Evolutionary conservation across 1,284 basidiomycete species (phyloP).

Genomic region (Singerocomus inundabilis): DNA sequence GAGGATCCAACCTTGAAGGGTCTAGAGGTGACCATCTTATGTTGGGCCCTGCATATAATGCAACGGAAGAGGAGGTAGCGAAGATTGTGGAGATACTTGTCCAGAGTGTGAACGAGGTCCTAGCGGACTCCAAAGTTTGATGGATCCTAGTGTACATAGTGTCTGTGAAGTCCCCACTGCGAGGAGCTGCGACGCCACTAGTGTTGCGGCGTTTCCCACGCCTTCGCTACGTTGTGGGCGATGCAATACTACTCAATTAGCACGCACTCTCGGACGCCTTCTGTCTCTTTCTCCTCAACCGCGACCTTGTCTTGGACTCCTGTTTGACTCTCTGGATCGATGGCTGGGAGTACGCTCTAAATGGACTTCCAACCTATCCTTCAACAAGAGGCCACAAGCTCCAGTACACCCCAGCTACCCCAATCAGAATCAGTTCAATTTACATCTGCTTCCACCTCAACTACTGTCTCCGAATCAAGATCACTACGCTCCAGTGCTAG

Average conservation of each 20-base stretch:
- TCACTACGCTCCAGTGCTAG: slow-evolving; percentile 69
- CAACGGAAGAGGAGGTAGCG: slow-evolving; percentile 63
- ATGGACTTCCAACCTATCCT: slow-evolving; percentile 77
- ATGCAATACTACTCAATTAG: slow-evolving; percentile 32
- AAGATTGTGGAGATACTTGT: slow-evolving; percentile 64
- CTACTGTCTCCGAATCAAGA: slow-evolving; percentile 43
- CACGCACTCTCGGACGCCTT: slow-evolving; percentile 15
- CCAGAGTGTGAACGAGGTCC: slow-evolving; percentile 59
- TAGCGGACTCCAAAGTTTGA: slow-evolving; percentile 34
- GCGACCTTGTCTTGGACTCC: slow-evolving; percentile 27
- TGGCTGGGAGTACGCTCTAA: slow-evolving; percentile 81
- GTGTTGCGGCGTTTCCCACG: slow-evolving; percentile 29
- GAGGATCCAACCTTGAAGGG: slow-evolving; percentile 67
- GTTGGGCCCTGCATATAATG: slow-evolving; percentile 73
- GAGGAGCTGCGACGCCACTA: slow-evolving; percentile 11
- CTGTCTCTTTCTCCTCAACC: slow-evolving; percentile 29
- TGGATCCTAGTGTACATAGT: neutral
- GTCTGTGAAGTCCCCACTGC: neutral
- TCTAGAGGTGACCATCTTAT: slow-evolving; percentile 69
- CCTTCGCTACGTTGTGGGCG: slow-evolving; percentile 24
- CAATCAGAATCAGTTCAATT: slow-evolving; percentile 39
- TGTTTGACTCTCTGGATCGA: slow-evolving; percentile 51
- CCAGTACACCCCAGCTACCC: slow-evolving; percentile 42
- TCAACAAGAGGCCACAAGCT: slow-evolving; percentile 66
- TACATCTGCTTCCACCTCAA: slow-evolving; percentile 34